phyloP scores from a whole-genome alignment of 176 grass and related monocot species.

The Carex pumila region DNA sequence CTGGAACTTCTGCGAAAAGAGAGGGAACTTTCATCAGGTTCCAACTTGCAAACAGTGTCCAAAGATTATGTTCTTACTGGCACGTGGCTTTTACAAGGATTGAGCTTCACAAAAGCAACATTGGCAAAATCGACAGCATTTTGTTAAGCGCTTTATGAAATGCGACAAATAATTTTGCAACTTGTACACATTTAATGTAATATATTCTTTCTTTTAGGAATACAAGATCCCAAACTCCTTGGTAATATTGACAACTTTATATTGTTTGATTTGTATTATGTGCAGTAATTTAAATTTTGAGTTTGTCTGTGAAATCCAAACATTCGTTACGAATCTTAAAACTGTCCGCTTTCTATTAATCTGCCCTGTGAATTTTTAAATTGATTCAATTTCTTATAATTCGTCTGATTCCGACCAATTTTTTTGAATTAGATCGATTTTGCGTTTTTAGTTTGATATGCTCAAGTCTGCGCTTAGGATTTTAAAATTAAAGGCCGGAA shows the following conservation, averaged over 20 bases:
- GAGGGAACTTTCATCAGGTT: constrained; percentile 3
- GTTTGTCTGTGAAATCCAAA: too few species aligned
- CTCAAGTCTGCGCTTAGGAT: too few species aligned
- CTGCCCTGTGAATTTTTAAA: too few species aligned
- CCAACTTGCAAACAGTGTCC: not conserved
- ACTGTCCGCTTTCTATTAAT: too few species aligned
- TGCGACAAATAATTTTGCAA: not conserved
- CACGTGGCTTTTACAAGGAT: not conserved
- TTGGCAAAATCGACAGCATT: not conserved
- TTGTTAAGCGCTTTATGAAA: not conserved
- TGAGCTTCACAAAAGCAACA: not conserved
- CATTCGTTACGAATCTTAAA: too few species aligned
- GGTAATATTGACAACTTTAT: not conserved
- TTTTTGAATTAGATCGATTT: too few species aligned
- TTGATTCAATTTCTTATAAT: too few species aligned
- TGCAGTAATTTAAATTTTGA: too few species aligned
- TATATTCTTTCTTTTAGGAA: not conserved
- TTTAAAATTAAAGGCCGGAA: too few species aligned
- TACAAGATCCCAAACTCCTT: not conserved
- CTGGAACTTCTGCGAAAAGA: constrained; percentile 16
- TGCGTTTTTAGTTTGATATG: not conserved
- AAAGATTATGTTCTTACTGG: not conserved
- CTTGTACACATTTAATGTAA: not conserved
- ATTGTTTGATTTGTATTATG: too few species aligned
- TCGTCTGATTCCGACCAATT: too few species aligned